Conservation (phyloP, 192 early-diverging fungal species). For the Coemansia sp. region DNA sequence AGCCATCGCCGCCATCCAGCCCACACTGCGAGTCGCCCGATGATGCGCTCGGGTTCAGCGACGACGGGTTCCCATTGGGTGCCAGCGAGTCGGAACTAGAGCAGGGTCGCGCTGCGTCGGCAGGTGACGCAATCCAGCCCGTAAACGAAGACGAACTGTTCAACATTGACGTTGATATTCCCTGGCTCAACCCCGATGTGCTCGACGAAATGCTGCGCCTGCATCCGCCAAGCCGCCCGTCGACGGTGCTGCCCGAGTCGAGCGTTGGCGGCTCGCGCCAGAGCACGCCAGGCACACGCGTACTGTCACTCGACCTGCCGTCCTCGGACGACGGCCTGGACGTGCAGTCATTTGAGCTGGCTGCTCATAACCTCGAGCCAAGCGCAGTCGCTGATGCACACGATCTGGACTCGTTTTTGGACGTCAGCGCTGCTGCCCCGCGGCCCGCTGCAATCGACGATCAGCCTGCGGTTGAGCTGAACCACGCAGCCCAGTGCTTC, state of each 20-base stretch:
- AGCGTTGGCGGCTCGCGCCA: conserved; percentile 17
- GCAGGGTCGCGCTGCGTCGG: conserved; percentile 22
- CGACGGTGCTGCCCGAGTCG: conserved; percentile 22
- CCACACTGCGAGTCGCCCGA: background rate
- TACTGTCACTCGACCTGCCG: conserved; percentile 29
- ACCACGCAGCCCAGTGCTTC: conserved; percentile 31
- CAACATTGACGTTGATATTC: conserved; percentile 35
- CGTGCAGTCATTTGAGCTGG: conserved; percentile 38
- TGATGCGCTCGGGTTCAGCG: background rate
- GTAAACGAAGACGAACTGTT: conserved; percentile 1
- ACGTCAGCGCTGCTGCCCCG: conserved; percentile 2
- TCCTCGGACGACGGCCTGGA: conserved; percentile 35
- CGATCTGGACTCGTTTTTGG: conserved; percentile 42
- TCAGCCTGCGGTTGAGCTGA: conserved; percentile 9
- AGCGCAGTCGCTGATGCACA: background rate
- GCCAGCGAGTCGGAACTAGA: conserved; percentile 26
- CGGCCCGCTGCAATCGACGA: background rate
- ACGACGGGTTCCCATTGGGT: background rate
- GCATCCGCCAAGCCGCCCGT: conserved; percentile 2
- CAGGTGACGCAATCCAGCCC: background rate
- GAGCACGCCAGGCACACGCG: conserved; percentile 21
- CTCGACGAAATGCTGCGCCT: conserved; percentile 3
- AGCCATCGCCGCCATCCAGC: background rate
- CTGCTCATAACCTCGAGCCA: conserved; percentile 8
- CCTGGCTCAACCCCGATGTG: conserved; percentile 38